Evolutionary conservation across 2,329 filamentous ascomycete species (phyloP).

Genomic region (Diaporthe ampelina): DNA sequence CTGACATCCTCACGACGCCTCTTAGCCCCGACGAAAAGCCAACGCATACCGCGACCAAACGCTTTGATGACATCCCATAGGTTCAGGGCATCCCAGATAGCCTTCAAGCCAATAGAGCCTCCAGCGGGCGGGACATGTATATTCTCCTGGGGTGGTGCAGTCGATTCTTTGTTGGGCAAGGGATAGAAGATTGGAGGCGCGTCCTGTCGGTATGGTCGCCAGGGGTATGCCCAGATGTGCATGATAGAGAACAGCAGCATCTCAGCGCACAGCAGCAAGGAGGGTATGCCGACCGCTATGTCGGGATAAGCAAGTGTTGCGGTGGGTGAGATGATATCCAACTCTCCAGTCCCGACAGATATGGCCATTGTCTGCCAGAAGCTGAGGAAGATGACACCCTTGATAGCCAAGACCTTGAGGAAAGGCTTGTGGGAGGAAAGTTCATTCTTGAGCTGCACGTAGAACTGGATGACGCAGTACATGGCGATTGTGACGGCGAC

Average conservation of each 20-base stretch:
- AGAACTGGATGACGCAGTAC: conserved; percentile 91
- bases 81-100: conserved; percentile 80
- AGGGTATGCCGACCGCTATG: conserved; percentile 84
- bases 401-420: conserved; percentile 87
- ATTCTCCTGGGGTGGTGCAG: conserved; percentile 59
- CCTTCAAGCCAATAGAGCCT: conserved; percentile 74
- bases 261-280: conserved; percentile 83
- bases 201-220: conserved; percentile 73
- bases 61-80: conserved; percentile 88
- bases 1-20: conserved; percentile 67
- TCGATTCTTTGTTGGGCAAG: conserved; percentile 56
- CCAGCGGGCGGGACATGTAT: conserved; percentile 68
- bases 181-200: conserved; percentile 64
- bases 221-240: conserved; percentile 87
- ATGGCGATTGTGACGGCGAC: conserved; percentile 84
- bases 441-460: conserved; percentile 79
- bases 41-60: conserved; percentile 81
- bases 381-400: conserved; percentile 90
- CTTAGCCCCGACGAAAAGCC: conserved; percentile 83
- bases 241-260: conserved; percentile 86
- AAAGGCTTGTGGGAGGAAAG: conserved; percentile 79
- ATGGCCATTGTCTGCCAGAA: conserved; percentile 82
- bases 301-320: conserved; percentile 78
- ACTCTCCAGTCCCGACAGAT: conserved; percentile 64
- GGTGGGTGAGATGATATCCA: conserved; percentile 73